Evolutionary conservation across 1,139 yeast genomes (phyloP), one percentile per base, ranked within the genome.

Genomic region (Yamadazyma taylorii): DNA sequence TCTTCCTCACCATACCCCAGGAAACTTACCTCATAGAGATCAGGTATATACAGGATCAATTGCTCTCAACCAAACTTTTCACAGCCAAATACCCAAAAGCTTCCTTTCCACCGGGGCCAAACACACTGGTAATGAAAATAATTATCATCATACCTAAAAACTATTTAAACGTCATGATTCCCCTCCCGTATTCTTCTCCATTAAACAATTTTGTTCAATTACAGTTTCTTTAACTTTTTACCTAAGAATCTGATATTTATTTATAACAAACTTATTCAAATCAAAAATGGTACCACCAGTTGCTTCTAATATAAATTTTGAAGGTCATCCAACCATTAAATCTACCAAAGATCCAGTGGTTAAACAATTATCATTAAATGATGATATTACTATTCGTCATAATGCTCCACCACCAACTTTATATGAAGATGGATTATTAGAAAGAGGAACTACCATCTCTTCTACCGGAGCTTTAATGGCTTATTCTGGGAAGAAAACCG

Each of bases 391-490:
- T 24, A 75, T 78, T 62, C 77, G 85, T 64, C 96, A 92, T 74
- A 92, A 92, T 62, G 89, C 97, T 40, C 87, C 97, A 31, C 88
- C 92, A 32, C 95, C 97, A 51, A 78, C 88, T 38, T 76, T 92
- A 50, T 92, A 92, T 70, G 97, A 92, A 66, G 98, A 92, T 63
- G 97, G 95, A 48, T 77, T 92, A 49, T 76, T 78, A 43, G 98
- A 92, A 69, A 78, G 78, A 55, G 94, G 96, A 45, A 90, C 97
- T 35, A 90, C 95, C 42, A 85, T 92, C 54, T 83, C 95, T 17
- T 83, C 96, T 32, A 78, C 95, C 38, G 98, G 98, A 61, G 97
- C 97, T 39, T 75, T 92, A 51, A 85, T 92, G 69, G 97, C 98
- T 40, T 89, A 82, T 69, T 88, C 97, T 22, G 98, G 98, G 60